Conservation (phyloP, 2,329 filamentous ascomycete species). For the Exophiala xenobiotica region DNA sequence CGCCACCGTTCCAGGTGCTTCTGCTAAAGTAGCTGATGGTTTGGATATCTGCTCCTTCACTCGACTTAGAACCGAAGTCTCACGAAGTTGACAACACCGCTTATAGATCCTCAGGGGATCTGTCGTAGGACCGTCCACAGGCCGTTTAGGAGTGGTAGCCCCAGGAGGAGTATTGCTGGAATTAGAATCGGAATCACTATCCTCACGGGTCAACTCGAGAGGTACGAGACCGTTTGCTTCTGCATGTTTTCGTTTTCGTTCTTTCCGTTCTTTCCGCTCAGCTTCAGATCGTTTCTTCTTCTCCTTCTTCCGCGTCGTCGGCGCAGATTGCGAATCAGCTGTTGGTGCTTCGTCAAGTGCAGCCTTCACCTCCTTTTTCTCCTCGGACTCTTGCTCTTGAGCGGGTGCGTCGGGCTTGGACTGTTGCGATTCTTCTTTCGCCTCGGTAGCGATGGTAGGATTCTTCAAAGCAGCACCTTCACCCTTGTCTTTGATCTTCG, state of each 20-base stretch:
- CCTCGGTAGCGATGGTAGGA: constrained; percentile 54
- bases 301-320: constrained; percentile 74
- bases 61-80: constrained; percentile 87
- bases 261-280: constrained; percentile 86
- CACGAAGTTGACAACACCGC: constrained; percentile 87
- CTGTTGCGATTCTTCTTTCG: constrained; percentile 55
- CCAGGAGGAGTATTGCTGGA: constrained; percentile 36
- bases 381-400: constrained; percentile 6
- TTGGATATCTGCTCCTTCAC: constrained; percentile 84
- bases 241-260: constrained; percentile 79
- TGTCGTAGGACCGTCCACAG: constrained; percentile 72
- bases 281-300: constrained; percentile 96
- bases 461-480: constrained; percentile 74
- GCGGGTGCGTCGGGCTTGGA: constrained; percentile 30
- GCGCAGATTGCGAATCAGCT: constrained; percentile 40
- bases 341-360: constrained; percentile 2
- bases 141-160: constrained; percentile 36
- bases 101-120: constrained; percentile 92
- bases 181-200: constrained; percentile 56
- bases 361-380: constrained; percentile 34
- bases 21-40: constrained; percentile 62
- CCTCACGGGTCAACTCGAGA: constrained; percentile 74
- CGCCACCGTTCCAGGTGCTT: constrained; percentile 71
- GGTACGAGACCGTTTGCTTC: constrained; percentile 86
- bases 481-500: constrained; percentile 64